Base-by-base conservation (phyloP, 2,329 filamentous ascomycete genomes). In the Elsinoe australis region DNA sequence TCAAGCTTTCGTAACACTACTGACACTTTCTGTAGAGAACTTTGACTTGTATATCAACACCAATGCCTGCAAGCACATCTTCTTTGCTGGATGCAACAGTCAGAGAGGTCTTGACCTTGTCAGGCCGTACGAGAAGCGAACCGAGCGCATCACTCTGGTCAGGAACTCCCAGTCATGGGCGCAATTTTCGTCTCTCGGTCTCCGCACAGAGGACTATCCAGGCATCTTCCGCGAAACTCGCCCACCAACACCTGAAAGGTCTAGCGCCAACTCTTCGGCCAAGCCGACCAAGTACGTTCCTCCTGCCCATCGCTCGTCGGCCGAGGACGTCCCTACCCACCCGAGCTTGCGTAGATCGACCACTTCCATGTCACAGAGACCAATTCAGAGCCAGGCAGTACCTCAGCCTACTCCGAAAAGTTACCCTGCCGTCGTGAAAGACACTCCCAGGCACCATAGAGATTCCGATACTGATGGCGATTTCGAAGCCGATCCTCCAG, bases 11-110 rank as follows among this genome's bases (percentile, higher is more conserved):
- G 29, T 17, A 21, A 18, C n/a, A 10, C 4, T 10, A 15, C 26
- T 45, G 41, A 45, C 29, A 21, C 17, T 5, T 15, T 8, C 22
- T 31, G 18, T 15, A 48, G 45, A 48, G 22, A 48, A 48, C 33
- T 48, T 70, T 57, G 65, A 67, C 4, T 65, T 80, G 1, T 79
- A 77, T 52, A 71, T 69, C 28, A 73, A 79, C 36, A 78, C 76
- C 54, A 64, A 69, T 2, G 74, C 80, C 56, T 83, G 80, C 65
- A 78, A 76, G 55, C 79, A 81, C 58, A 78, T 83, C 31, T 77
- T 76, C 57, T 77, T 80, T 50, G 80, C 76, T 3, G 78, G 72
- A 29, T 82, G 79, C 56, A 78, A 82, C 54, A 75, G 82, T 54
- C 67, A 67, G 15, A 72, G 73, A 42, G 80, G 39, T 19, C 45